These are phyloP conservation scores for Pseudocercospora macadamiae DNA, from an alignment of 2,329 filamentous ascomycete species.

Conservation along the genomic window DNA sequence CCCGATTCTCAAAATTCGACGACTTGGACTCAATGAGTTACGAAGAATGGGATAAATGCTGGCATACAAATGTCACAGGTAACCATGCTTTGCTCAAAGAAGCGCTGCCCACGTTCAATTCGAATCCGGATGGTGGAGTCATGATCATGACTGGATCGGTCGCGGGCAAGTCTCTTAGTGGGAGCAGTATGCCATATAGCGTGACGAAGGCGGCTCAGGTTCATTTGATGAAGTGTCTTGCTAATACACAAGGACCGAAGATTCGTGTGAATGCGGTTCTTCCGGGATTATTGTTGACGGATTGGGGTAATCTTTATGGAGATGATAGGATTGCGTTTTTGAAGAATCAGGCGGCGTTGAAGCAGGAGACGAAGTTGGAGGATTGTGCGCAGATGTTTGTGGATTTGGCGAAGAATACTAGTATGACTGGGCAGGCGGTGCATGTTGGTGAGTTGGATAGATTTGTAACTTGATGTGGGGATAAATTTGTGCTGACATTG, in stretches of 20 bases:
- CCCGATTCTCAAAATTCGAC: slow-evolving; percentile 59
- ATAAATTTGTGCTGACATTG: not conserved
- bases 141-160: slow-evolving; percentile 67
- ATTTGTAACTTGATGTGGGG: too few species aligned
- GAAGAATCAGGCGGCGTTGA: slow-evolving; percentile 61
- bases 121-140: slow-evolving; percentile 64
- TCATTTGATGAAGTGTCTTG: slow-evolving; percentile 68
- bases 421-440: slow-evolving; percentile 52
- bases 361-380: slow-evolving; percentile 57
- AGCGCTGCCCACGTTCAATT: slow-evolving; percentile 61
- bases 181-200: slow-evolving; percentile 69
- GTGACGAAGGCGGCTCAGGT: slow-evolving; percentile 76
- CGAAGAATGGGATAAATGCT: slow-evolving; percentile 69
- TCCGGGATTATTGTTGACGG: slow-evolving; percentile 67
- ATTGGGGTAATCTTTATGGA: slow-evolving; percentile 59
- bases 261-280: slow-evolving; percentile 66
- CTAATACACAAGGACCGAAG: slow-evolving; percentile 63
- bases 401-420: slow-evolving; percentile 58
- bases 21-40: slow-evolving; percentile 62
- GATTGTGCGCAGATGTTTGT: slow-evolving; percentile 61
- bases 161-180: slow-evolving; percentile 56
- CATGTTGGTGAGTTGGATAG: slow-evolving; percentile 42
- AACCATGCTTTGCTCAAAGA: slow-evolving; percentile 29
- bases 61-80: slow-evolving; percentile 62
- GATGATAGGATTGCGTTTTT: slow-evolving; percentile 59